Base-by-base conservation (phyloP, 805 yeast genomes). In the Cyberlindnera euphorbiiphila region DNA sequence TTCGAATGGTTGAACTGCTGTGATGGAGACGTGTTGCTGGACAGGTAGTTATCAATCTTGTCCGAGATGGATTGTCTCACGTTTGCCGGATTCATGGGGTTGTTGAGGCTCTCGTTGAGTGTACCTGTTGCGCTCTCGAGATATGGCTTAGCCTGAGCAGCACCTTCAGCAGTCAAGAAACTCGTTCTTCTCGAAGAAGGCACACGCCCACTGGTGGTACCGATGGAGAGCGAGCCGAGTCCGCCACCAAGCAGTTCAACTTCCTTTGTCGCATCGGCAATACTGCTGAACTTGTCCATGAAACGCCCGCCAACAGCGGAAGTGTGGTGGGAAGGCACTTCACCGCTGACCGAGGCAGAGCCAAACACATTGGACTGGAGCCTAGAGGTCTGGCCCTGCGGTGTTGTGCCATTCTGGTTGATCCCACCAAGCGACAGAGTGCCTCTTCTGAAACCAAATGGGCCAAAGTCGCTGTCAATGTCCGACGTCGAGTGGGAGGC, bases 221-320 rank as follows among this genome's bases (percentile, higher is more conserved):
- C 58, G 26, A 66, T 49, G 9, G 67, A 57, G 19, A 66, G 37
- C 6, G 66, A 56, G n/a, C 69, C 68, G 37, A 74, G 51, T 10
- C 69, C 71, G 36, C 65, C 64, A 32, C 64, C 63, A 15, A 71
- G 53, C 11, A 70, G 48, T 48, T 79, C 85, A 30, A 78, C 66
- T 47, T 80, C 87, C 50, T 82, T 66, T 0, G 87, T 80, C 32
- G 82, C 81, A 39, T 80, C 85, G 6, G 83, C 81, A 13, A 80
- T 81, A 2, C 76, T 64, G 6, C 81, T 65, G 51, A 80, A 80
- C 58, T 78, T 78, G 45, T 76, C 80, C 44, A 80, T 61, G 50
- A 80, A 80, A 33, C 74, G 65, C 2, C 61, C 61, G 26, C 54
- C 36, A 18, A 45, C 36, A 4, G 57, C 27, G 22, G 47, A 16